Evolutionary conservation across 495 filamentous ascomycete species (phyloP), one percentile per base, ranked within the genome.

Genomic region (Talaromyces borbonicus): DNA sequence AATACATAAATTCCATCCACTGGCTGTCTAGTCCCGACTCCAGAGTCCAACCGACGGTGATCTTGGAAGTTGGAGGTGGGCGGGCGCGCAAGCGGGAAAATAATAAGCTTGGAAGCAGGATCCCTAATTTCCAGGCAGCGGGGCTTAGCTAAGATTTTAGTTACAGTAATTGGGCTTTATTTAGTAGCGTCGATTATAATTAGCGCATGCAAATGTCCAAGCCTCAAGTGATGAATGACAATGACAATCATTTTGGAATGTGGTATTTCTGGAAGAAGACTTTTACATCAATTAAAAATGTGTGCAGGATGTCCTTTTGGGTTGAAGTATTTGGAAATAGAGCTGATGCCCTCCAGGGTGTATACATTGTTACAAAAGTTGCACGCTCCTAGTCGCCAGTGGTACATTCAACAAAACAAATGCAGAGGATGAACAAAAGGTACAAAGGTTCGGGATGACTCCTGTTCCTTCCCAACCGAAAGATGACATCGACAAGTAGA

Each of bases 361-460:
- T 41, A 41, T 41, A 41, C 38, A 25, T 18, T 41, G 38, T 41
- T 35, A 41, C 38, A 41, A 41, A 26, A 23, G 38, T 41, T 15
- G 38, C 38, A 22, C 38, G 26, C 22, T 26, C 38, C 38, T 24
- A 24, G 26, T 41, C 38, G 38, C 38, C 38, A 41, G 18, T 38
- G 35, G 18, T 38, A 38, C 5, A 38, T 20, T 41, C 38, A 41
- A 15, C 12, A 26, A 41, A 41, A n/a, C n/a, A n/a, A 26, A 38
- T 40, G 22, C 19, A 41, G 16, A 24, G 3, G 16, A 40, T 15
- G 16, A 24, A 23, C 14, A 18, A 4, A 2, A 25, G 24, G 23
- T 41, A 8, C 12, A 7, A 30, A 12, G 27, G 6, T 7, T 30
- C 24, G 38, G 26, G 38, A 41, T 41, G 38, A 41, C 38, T n/a